Conservation (phyloP, 805 yeast species). For the Zygosaccharomyces gambellarensis region DNA sequence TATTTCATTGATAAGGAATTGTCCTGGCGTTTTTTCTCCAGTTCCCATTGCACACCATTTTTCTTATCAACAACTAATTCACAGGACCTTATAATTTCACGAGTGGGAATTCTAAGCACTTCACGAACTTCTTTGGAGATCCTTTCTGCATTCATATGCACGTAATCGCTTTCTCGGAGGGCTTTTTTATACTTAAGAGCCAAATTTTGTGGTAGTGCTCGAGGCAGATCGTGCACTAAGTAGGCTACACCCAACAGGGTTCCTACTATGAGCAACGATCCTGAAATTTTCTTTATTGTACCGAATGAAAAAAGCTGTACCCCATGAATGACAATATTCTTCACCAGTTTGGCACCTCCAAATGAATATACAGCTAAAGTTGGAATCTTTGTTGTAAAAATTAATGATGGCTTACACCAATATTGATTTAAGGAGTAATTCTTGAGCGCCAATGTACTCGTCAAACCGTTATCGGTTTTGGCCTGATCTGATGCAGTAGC, state of each 20-base stretch:
- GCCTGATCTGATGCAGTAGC: conserved; percentile 3
- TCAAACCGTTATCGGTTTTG: conserved; percentile 4
- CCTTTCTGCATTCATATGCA: conserved; percentile 70
- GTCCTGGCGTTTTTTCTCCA: conserved; percentile 24
- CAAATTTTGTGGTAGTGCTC: conserved; percentile 80
- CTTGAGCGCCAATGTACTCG: conserved; percentile 20
- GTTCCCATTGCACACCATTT: conserved; percentile 21
- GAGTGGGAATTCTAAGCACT: conserved; percentile 74
- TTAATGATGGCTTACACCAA: conserved; percentile 31
- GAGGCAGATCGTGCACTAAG: conserved; percentile 74
- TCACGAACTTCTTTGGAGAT: conserved; percentile 76
- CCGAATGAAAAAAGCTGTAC: conserved; percentile 36
- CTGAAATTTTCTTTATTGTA: conserved; percentile 42
- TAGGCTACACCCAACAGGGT: conserved; percentile 55
- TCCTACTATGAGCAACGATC: conserved; percentile 50
- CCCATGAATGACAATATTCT: conserved; percentile 36
- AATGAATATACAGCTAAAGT: conserved; percentile 33
- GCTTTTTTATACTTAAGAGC: conserved; percentile 64
- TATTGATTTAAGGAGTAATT: conserved; percentile 26
- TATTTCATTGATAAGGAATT: conserved; percentile 27
- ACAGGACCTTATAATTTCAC: conserved; percentile 53
- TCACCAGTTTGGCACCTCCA: conserved; percentile 40
- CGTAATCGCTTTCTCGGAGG: conserved; percentile 65
- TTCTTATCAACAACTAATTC: conserved; percentile 28
- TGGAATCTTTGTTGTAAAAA: conserved; percentile 34